Percentiles rank a stretch among this genome's conserved stretches.
These are phyloP conservation scores for Colletotrichum sansevieriae DNA, from an alignment of 2,329 filamentous ascomycete genomes.

Conservation along the genomic window DNA sequence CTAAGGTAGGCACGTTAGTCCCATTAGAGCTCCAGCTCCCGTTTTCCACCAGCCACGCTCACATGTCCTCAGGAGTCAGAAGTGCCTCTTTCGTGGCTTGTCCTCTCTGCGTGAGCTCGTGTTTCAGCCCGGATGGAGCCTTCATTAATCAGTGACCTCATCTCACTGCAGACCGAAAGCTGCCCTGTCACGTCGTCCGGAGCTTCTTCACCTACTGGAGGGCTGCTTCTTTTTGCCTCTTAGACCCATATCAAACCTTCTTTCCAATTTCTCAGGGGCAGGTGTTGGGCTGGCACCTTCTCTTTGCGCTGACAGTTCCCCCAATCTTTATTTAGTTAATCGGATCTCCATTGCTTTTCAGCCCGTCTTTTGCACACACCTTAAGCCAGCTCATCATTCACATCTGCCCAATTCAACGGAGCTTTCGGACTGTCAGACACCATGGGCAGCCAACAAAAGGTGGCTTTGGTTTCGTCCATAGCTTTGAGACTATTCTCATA, in stretches of 20 bases:
- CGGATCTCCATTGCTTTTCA: background rate
- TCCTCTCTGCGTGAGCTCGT: slow-evolving; percentile 20
- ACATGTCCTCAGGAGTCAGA: slow-evolving; percentile 8
- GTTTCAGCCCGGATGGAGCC: slow-evolving; percentile 38
- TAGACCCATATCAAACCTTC: slow-evolving; percentile 9
- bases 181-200: slow-evolving; percentile 28
- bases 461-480: slow-evolving; percentile 61
- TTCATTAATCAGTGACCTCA: slow-evolving; percentile 40
- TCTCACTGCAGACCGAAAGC: slow-evolving; percentile 23
- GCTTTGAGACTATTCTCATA: slow-evolving; percentile 64
- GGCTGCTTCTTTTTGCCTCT: slow-evolving; percentile 5
- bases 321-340: background rate
- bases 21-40: slow-evolving; percentile 22
- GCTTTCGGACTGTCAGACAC: slow-evolving; percentile 5
- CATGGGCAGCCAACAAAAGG: slow-evolving; percentile 50
- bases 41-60: slow-evolving; percentile 26
- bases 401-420: slow-evolving; percentile 25
- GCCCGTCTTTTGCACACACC: background rate
- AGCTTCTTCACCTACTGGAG: slow-evolving; percentile 30
- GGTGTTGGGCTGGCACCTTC: slow-evolving; percentile 4
- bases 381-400: slow-evolving; percentile 44
- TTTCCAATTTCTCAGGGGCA: slow-evolving; percentile 3
- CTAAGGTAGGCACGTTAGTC: background rate
- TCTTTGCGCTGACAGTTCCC: background rate
- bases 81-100: slow-evolving; percentile 27